Conservation (phyloP, 2,329 filamentous ascomycete species). For the Alternaria sp. region DNA sequence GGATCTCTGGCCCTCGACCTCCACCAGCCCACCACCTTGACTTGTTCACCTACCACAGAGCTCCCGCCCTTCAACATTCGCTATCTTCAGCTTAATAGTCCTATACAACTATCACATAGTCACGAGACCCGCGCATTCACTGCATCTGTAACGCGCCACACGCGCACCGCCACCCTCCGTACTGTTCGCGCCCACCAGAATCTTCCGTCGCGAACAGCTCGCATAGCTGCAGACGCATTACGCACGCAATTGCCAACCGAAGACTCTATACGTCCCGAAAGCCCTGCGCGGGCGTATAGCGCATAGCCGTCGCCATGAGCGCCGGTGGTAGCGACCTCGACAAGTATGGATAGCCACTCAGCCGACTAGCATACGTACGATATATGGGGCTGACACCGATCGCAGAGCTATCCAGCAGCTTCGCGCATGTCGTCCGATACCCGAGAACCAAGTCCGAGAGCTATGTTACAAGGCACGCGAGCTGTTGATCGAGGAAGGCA, state of each 20-base stretch:
- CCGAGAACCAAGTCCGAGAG: slow-evolving; percentile 92
- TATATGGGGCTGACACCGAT: slow-evolving; percentile 17
- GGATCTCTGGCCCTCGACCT: slow-evolving; percentile 6
- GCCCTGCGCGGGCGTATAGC: slow-evolving; percentile 22
- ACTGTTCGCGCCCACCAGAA: slow-evolving; percentile 7
- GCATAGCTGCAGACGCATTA: neutral
- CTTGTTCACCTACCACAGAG: neutral
- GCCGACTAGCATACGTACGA: slow-evolving; percentile 9
- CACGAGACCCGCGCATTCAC: neutral
- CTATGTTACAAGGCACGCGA: slow-evolving; percentile 97
- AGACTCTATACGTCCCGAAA: neutral
- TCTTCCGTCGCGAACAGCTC: slow-evolving; percentile 3
- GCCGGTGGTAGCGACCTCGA: slow-evolving; percentile 87
- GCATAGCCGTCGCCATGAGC: slow-evolving; percentile 37
- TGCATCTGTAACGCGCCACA: neutral
- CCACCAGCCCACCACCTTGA: slow-evolving; percentile 9
- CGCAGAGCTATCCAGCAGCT: slow-evolving; percentile 90
- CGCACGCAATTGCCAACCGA: neutral
- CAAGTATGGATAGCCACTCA: slow-evolving; percentile 63
- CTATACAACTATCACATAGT: neutral
- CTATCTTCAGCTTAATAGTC: neutral
- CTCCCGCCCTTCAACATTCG: neutral
- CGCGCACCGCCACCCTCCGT: slow-evolving; percentile 12
- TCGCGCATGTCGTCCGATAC: slow-evolving; percentile 93
- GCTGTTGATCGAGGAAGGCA: slow-evolving; percentile 94